Evolutionary conservation across 139 green algal genomes (phyloP).

Genomic region (Picochlorum costavermella): DNA sequence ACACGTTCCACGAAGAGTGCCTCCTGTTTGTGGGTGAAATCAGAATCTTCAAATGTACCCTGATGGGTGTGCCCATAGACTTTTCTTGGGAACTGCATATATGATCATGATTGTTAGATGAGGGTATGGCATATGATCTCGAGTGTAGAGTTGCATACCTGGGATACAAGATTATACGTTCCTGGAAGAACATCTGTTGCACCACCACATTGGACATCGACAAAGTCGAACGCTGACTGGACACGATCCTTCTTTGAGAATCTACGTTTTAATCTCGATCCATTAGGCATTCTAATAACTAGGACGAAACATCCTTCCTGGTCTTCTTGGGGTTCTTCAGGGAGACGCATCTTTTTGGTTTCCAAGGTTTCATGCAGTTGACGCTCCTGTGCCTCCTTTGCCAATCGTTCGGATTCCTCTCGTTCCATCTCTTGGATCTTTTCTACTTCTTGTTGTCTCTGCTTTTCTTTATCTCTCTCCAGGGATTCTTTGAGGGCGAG

Average conservation of each 20-base stretch:
- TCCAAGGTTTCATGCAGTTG: slow-evolving; percentile 8
- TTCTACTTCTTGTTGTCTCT: slow-evolving; percentile 2
- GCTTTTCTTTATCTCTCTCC: slow-evolving; percentile 12
- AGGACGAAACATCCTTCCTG: slow-evolving; percentile 32
- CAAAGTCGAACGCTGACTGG: slow-evolving; percentile 61
- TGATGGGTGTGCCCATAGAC: slow-evolving; percentile 7
- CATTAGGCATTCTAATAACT: slow-evolving; percentile 54
- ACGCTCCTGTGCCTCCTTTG: neutral
- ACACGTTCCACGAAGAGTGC: slow-evolving; percentile 46
- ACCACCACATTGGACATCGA: slow-evolving; percentile 42
- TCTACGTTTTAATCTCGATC: slow-evolving; percentile 43
- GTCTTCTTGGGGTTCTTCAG: slow-evolving; percentile 38
- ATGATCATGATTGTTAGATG: neutral
- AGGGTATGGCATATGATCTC: neutral
- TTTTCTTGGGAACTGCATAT: slow-evolving; percentile 46
- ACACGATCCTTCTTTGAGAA: slow-evolving; percentile 34
- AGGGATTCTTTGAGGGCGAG: slow-evolving; percentile 12
- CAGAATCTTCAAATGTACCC: slow-evolving; percentile 33
- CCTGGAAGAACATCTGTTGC: slow-evolving; percentile 35
- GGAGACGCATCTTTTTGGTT: slow-evolving; percentile 23
- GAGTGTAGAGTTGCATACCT: neutral
- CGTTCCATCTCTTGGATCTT: slow-evolving; percentile 2
- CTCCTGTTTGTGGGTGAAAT: slow-evolving; percentile 41
- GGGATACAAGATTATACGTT: slow-evolving; percentile 54
- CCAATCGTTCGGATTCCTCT: slow-evolving; percentile 1